Percentiles rank a stretch among this genome's conserved stretches.
phyloP scores from a whole-genome alignment of 192 early-diverging fungal species.

The Chytriomyces hyalinus region DNA sequence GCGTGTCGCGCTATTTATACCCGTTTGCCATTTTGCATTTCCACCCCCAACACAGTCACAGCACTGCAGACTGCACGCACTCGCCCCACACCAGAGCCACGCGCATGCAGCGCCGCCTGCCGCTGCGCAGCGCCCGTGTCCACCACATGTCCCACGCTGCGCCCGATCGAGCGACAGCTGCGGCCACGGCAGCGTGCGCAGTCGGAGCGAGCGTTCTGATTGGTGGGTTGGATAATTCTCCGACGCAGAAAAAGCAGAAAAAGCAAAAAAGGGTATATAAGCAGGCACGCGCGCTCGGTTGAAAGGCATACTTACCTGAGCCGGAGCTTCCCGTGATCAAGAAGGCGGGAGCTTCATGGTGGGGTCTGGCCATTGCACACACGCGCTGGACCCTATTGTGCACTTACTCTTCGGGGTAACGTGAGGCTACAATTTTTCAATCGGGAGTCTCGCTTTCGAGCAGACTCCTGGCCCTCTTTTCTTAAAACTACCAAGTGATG shows the following conservation, averaged over 20 bases:
- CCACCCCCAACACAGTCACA: no score
- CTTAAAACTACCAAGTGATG: neutral
- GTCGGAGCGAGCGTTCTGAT: no score
- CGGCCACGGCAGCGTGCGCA: no score
- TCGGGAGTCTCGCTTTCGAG: constrained; percentile 34
- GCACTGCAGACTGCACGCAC: neutral
- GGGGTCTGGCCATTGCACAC: constrained; percentile 32
- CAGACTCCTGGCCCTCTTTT: constrained; percentile 27
- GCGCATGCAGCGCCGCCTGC: no score
- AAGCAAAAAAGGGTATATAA: no score
- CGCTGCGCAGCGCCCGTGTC: no score
- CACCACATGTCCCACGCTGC: no score
- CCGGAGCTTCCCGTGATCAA: constrained; percentile 29
- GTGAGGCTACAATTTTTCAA: constrained; percentile 32
- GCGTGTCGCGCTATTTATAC: neutral
- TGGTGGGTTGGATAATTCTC: no score
- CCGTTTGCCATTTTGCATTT: no score
- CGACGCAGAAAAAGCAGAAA: no score
- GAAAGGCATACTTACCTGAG: constrained; percentile 32
- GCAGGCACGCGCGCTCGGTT: neutral
- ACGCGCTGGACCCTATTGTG: constrained; percentile 25
- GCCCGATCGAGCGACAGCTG: no score
- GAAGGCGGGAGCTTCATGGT: constrained; percentile 23
- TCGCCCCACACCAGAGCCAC: no score
- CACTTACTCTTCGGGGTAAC: constrained; percentile 26